Base-by-base conservation (phyloP, 306 rosid species). In the Vicia villosa region DNA sequence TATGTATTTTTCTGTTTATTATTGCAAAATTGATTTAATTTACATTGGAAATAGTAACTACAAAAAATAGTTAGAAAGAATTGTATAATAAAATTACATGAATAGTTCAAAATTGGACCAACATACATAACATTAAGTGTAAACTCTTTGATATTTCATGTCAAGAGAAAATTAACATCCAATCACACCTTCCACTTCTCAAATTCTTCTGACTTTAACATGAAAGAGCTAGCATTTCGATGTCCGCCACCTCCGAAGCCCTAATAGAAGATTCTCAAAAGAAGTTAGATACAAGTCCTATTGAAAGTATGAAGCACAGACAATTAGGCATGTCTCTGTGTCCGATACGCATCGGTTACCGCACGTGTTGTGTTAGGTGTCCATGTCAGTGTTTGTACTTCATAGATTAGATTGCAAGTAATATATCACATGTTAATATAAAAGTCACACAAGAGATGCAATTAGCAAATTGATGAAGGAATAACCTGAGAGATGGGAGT, bases 211-310 rank as follows among this genome's bases (percentile, higher is more conserved):
- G 76, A 66, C 77, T 68, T 82, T 78, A 90, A 49, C 83, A 88
- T 69, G 87, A 90, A 87, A 45, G 97, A 90, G 76, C 97, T 81
- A 0, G 98, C 98, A 45, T 85, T 81, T 76, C 57, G 77, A 81
- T 88, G 96, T 43, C 98, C 98, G 62, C 95, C 96, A 10, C 96
- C 98, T 80, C 93, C 93, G 63, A 83, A 90, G 73, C 74, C 83
- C 97, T 90, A 85, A 73, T 5, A 74, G 46, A 24, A 40, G 20
- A 75, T 40, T 40, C 37, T 41, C 46, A 56, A n/a, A 68, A 28
- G 11, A 62, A 22, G 9, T 60, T 66, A 74, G 58, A 22, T 74
- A 47, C 70, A 38, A 28, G n/a, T 63, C 21, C 46, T 6, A 21
- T 10, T 52, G 15, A 10, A 52, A 52, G 8, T 52, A 20, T 52